A percentile compares a stretch with the other conserved stretches of the same genome.
Evolutionary conservation across 106 monocot species (phyloP).

Genomic region (Acanthochlamys bracteata): DNA sequence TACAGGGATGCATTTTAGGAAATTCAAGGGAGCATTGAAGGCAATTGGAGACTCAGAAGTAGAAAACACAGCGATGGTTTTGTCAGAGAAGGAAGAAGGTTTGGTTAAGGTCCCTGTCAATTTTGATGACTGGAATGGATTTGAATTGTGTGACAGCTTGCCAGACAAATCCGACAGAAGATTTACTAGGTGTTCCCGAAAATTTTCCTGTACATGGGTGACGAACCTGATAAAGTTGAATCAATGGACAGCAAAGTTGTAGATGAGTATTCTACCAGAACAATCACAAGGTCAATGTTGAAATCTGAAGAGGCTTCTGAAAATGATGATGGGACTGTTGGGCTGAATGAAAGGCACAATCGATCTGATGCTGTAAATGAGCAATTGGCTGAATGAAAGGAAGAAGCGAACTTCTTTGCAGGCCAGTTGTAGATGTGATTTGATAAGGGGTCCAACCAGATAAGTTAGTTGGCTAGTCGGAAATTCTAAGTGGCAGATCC

Average conservation of each 20-base stretch:
- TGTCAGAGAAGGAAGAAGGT: neutral
- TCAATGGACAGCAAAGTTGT: neutral
- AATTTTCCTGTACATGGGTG: too few relatives aligned
- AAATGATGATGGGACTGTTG: slow-evolving; percentile 10
- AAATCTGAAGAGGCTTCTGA: slow-evolving; percentile 19
- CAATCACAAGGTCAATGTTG: slow-evolving; percentile 22
- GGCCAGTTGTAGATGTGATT: too few relatives aligned
- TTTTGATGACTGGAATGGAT: neutral
- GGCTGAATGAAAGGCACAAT: slow-evolving; percentile 12
- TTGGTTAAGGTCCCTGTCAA: slow-evolving; percentile 1
- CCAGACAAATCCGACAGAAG: slow-evolving; percentile 19
- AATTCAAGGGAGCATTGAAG: slow-evolving; percentile 30
- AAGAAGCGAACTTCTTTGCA: too few relatives aligned
- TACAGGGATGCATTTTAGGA: neutral
- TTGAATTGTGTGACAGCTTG: neutral
- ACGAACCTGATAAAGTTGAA: neutral
- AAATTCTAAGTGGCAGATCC: too few relatives aligned
- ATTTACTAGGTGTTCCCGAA: slow-evolving; percentile 14
- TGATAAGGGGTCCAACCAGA: too few relatives aligned
- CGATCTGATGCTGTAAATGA: slow-evolving; percentile 6
- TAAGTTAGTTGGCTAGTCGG: too few relatives aligned
- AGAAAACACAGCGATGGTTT: neutral
- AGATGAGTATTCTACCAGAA: neutral
- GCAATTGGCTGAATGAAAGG: too few relatives aligned
- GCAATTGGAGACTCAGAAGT: neutral